phyloP scores from a whole-genome alignment of 2,329 filamentous ascomycete genomes.

The Lasiodiplodia theobromae region DNA sequence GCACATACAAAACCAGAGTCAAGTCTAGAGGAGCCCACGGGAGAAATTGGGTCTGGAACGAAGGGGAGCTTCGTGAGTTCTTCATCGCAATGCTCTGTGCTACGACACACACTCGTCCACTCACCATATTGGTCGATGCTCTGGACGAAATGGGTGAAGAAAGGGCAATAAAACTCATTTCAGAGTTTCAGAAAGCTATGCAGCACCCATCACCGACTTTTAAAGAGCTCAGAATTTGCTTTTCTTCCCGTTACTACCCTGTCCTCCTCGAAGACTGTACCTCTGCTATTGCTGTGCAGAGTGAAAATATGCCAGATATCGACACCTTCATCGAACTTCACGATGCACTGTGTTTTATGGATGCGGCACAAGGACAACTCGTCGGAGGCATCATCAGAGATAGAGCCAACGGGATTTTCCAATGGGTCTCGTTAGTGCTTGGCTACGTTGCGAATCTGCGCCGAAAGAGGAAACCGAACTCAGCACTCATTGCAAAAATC shows the following conservation, averaged over 20 bases:
- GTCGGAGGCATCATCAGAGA: no score
- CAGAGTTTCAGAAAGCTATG: background rate
- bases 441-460: background rate
- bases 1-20: background rate
- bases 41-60: background rate
- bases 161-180: no score
- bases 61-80: background rate
- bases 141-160: background rate
- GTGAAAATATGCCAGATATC: background rate
- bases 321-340: background rate
- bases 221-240: background rate
- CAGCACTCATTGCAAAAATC: background rate
- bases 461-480: background rate
- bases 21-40: background rate
- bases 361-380: no score
- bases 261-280: background rate
- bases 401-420: background rate
- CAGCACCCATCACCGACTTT: accelerated
- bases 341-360: no score
- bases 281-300: background rate
- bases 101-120: no score
- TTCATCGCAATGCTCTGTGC: background rate
- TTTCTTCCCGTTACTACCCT: background rate
- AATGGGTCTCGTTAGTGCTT: background rate
- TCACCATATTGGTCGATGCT: background rate